Base-by-base conservation (phyloP, 2,329 filamentous ascomycete genomes). In the Ilyonectria robusta region DNA sequence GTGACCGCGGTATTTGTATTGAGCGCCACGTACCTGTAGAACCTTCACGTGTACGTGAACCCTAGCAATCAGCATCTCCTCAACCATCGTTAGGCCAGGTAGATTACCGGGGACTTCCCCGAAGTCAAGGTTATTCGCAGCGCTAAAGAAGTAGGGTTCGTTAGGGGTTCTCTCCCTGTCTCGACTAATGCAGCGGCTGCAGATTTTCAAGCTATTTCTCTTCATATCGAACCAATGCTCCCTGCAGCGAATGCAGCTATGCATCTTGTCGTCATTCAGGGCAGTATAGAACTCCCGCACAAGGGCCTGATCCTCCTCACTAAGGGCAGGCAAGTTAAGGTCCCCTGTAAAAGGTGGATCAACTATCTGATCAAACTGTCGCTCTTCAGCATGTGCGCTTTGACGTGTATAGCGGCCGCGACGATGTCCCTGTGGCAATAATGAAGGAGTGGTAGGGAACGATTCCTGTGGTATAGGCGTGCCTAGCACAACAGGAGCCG, bases 281-380 rank as follows among this genome's bases (percentile, higher is more conserved):
- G 51, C 51, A 40, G 51, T 55, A 55, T 55, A 40, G 51, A 55
- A 55, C 51, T 55, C 51, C 51, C 51, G 31, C 51, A 55, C 17
- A 55, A 55, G 31, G 2, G 33, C 31, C 51, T 15, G n/a, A 21
- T 55, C 51, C 51, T 55, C 51, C 51, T 55, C 51, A 55, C 51
- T 55, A 55, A 55, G 51, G 26, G 26, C 26, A 26, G 26, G 26
- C 26, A 26, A 26, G 26, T 26, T 26, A 26, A 26, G 26, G 26
- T 26, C 26, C 4, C 5, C 26, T 26, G 26, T 26, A 26, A 26
- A 26, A 26, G 6, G 26, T 26, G 26, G 26, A 26, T 26, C 26
- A 26, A 26, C 26, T 6, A 26, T 26, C 26, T 26, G 26, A 26
- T 26, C 6, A 26, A 26, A 26, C 26, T 26, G 26, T 26, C 26